Evolutionary conservation across 2,329 filamentous ascomycete species (phyloP).

Genomic region (Verruconis gallopava): DNA sequence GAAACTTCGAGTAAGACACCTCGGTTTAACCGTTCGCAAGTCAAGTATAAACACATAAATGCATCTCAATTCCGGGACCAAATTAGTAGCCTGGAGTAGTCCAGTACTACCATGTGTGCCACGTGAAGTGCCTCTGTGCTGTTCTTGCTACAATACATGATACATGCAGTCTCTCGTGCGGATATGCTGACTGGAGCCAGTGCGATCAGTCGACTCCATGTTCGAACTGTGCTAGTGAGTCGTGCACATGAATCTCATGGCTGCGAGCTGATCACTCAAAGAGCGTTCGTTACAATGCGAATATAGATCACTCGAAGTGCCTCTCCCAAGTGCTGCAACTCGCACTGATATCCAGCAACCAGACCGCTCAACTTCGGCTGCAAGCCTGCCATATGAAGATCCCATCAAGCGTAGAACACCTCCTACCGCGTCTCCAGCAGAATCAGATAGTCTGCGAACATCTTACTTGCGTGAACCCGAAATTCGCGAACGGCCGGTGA

Average conservation of each 20-base stretch:
- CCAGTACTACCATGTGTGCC: too few relatives aligned
- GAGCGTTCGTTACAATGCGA: constrained; percentile 5
- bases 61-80: too few relatives aligned
- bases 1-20: constrained; percentile 3
- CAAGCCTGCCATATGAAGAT: background rate
- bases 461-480: too few relatives aligned
- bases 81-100: too few relatives aligned
- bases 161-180: background rate
- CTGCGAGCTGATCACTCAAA: background rate
- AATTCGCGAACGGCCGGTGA: too few relatives aligned
- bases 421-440: background rate
- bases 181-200: background rate
- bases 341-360: background rate
- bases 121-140: too few relatives aligned
- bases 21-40: too few relatives aligned
- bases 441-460: too few relatives aligned
- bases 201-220: constrained; percentile 8
- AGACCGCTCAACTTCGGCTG: background rate
- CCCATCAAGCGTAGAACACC: background rate
- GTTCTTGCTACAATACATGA: background rate
- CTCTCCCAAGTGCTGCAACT: background rate
- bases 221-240: constrained; percentile 6
- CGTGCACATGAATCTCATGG: background rate
- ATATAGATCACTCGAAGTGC: constrained; percentile 5
- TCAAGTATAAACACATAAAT: too few relatives aligned